Evolutionary conservation across 2,329 filamentous ascomycete genomes (phyloP), one percentile per base, ranked within the genome.

Genomic region (Fusarium verticillioides): DNA sequence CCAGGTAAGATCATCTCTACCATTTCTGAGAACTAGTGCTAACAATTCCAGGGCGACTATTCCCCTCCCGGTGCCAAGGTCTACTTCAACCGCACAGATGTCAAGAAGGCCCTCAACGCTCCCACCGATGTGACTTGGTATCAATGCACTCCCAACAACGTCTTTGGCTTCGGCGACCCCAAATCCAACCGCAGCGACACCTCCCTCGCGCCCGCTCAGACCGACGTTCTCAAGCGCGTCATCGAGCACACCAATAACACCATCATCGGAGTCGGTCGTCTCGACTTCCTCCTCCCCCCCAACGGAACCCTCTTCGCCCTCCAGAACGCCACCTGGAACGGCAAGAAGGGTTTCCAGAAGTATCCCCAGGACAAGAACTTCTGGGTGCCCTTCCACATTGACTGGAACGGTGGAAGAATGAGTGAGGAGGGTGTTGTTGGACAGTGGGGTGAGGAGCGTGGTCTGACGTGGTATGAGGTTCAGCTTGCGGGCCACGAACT

Each of bases 241-340:
- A 79, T 80, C 7, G 78, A 81, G 53, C 69, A 75, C 34, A 80
- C 78, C 1, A 79, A 80, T 60, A 80, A 80, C 69, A 79, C 78
- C 23, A 79, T 80, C 28, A 79, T 80, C 9, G 79, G 78, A 0
- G 72, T 71, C 7, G 79, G 79, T 5, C 72, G 74, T 16, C 70
- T 80, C 5, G 93, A 95, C 81, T 93, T 87, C 78, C 86, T 93
- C 70, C 86, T 94, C 3, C 85, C 92, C 16, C 85, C 86, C 78
- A 93, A 94, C 79, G 93, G 93, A 23, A 93, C 92, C 0, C 85
- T 95, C 4, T 84, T 94, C 11, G 87, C 88, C 1, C 90, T 95
- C 56, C 93, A 95, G 78, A 95, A 95, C 83, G 93, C 94, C 87
- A 95, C 92, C 0, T 95, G 91, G 90, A 88, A 89, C 66, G 93